A percentile compares a stretch with the other conserved stretches of the same genome.
Evolutionary conservation across 257 asterid species (phyloP).

Genomic region (Gynochthodes officinalis): DNA sequence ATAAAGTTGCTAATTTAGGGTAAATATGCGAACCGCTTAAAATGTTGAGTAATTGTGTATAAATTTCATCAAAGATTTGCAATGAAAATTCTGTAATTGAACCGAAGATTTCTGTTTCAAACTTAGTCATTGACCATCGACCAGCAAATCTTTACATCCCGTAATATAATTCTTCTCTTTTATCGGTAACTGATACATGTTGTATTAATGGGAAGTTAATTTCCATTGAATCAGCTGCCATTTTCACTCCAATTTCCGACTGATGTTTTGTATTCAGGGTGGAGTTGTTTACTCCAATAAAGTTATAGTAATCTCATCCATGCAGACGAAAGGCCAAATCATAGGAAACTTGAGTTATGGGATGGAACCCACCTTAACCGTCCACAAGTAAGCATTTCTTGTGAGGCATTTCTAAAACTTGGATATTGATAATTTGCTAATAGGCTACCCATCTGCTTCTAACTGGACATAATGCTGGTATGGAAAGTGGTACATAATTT

Average conservation of each 20-base stretch:
- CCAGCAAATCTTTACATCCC: no score
- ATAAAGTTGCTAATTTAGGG: not conserved
- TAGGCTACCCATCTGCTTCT: not conserved
- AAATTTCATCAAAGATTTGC: no score
- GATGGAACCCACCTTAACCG: slow-evolving; percentile 56
- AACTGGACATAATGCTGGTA: not conserved
- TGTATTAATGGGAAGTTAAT: not conserved
- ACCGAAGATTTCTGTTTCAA: no score
- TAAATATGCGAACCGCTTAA: no score
- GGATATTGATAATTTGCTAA: not conserved
- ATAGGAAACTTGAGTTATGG: slow-evolving; percentile 51
- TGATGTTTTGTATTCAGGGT: slow-evolving; percentile 45
- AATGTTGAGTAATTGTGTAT: no score
- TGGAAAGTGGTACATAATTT: not conserved
- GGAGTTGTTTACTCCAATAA: slow-evolving; percentile 82
- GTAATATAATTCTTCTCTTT: no score
- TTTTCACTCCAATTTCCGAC: not conserved
- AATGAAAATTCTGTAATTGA: no score
- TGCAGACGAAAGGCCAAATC: slow-evolving; percentile 45
- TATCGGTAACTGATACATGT: not conserved
- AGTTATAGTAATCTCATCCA: slow-evolving; percentile 58
- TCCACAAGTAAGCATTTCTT: slow-evolving; percentile 51
- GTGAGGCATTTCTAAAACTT: slow-evolving; percentile 17
- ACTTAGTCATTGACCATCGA: no score
- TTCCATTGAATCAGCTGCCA: not conserved